phyloP scores from a whole-genome alignment of 2,329 filamentous ascomycete species.

The Endoconidiophora polonica region DNA sequence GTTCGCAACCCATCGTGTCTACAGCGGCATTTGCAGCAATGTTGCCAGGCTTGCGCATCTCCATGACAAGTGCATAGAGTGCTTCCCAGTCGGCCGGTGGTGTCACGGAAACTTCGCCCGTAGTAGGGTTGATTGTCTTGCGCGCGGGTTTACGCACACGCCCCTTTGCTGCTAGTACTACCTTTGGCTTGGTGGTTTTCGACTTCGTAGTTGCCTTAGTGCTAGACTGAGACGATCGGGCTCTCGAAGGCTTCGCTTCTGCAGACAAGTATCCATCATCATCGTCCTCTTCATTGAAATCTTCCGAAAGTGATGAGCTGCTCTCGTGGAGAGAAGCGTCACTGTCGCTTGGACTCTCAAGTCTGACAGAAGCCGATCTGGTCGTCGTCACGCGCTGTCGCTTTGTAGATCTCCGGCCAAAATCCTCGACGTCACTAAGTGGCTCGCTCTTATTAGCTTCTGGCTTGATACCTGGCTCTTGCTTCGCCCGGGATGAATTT shows the following conservation, averaged over 20 bases:
- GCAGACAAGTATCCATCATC: constrained; percentile 1
- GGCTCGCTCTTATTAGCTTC: constrained; percentile 1
- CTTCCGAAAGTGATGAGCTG: neutral
- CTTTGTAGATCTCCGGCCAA: constrained; percentile 26
- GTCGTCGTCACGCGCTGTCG: constrained; percentile 26
- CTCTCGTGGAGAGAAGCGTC: neutral
- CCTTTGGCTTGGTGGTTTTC: too few species aligned
- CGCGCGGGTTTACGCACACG: constrained; percentile 31
- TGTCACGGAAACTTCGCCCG: constrained; percentile 13
- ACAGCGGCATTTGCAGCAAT: constrained; percentile 61
- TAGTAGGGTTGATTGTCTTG: constrained; percentile 16
- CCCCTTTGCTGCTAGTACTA: neutral
- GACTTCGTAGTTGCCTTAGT: constrained; percentile 3
- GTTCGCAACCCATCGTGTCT: constrained; percentile 93
- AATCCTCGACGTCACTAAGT: constrained; percentile 42
- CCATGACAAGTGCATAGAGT: constrained; percentile 59
- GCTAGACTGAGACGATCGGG: neutral
- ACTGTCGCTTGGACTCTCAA: neutral
- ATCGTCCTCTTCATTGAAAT: constrained; percentile 3
- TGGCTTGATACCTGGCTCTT: too few species aligned
- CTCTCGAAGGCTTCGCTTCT: neutral
- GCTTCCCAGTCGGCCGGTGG: constrained; percentile 70
- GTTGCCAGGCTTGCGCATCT: constrained; percentile 49
- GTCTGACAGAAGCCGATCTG: neutral
- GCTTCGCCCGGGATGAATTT: neutral